Base-by-base conservation (phyloP, 2,329 filamentous ascomycete genomes). In the Alternaria angustiovoidea region DNA sequence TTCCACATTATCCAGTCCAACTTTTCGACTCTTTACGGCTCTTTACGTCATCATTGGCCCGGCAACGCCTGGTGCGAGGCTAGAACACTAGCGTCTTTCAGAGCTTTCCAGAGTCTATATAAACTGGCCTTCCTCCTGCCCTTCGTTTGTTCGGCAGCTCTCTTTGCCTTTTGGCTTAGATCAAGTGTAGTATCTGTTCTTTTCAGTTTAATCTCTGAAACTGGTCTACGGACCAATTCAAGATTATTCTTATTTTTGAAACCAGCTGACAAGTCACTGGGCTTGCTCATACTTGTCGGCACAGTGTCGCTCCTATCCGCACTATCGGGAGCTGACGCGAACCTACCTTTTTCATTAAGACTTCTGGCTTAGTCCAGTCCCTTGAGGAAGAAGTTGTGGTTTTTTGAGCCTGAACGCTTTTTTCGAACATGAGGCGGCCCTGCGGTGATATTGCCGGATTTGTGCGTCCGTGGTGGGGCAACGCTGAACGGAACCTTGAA, bases 111-210 rank as follows among this genome's bases (percentile, higher is more conserved):
- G 9, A 30, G 7, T 16, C 3, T 57, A 60, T 60, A 60, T 51
- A 56, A 53, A 32, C 20, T 14, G 18, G n/a, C 18, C 42, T 8
- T 3, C 48, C 52, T 54, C 44, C 52, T 28, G 52, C 60, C 44
- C 51, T 42, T 18, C 42, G 39, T 49, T 22, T 48, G 5, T 14
- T 61, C 61, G 4, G 54, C 53, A 63, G 61, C 61, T 60, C 61
- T 63, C 61, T 63, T 63, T 63, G 61, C 57, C 57, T 63, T 66
- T 59, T 62, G 60, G 60, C 60, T 62, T 62, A 59, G 60, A 62
- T 62, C 60, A 62, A 65, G 65, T 68, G 64, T 68, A 66, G 90
- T 93, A 93, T 92, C 90, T 92, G 90, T 93, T 94, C 91, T 93
- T 93, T 91, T 92, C 89, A 94, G 91, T 93, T 93, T 94, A 49